Base-by-base conservation (phyloP, 441 rosid species). In the Erodium moschatum region DNA sequence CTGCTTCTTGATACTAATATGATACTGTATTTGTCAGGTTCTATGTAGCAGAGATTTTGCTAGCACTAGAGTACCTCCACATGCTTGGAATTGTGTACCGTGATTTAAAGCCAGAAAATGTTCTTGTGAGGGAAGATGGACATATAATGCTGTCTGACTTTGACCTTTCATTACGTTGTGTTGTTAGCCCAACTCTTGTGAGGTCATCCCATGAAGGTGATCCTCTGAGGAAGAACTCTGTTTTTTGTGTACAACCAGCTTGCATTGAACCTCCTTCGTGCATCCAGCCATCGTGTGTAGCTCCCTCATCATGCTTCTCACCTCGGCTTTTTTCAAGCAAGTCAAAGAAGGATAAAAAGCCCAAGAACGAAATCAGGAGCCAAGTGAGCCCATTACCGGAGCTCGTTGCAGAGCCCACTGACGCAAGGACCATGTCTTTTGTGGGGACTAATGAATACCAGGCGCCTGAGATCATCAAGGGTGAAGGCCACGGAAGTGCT, bases 111-210 rank as follows among this genome's bases (percentile, higher is more conserved):
- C 97, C 98, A 2, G 98, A 93, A 85, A 93, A 93, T 72, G 96
- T 93, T 75, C 81, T 93, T 12, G 97, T 91, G 46, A 90, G 98
- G 68, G 98, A 93, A 65, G 98, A 93, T 1, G 98, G 98, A 70
- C 97, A 93, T 74, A 89, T 93, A 75, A 93, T 93, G 98, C 98
- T 93, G 42, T 93, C 98, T 1, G 98, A 93, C 75, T 93, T 93
- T 60, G 98, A 93, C 72, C 98, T 93, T 68, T 93, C 98, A 66
- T 81, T 94, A 62, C 84, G 91, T 75, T 94, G 97, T 18, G 75
- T 89, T 20, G 96, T 94, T 73, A 87, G 90, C 70, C 97, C 98
- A 18, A 94, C 98, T 69, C 84, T 94, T 72, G 81, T 94, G 64
- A 89, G 72, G 77, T 75, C 88, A 13, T 79, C 90, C 63, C 15